A percentile compares a stretch with the other conserved stretches of the same genome.
phyloP scores from a whole-genome alignment of 208 protist species.

The Acanthamoeba lenticulata region DNA sequence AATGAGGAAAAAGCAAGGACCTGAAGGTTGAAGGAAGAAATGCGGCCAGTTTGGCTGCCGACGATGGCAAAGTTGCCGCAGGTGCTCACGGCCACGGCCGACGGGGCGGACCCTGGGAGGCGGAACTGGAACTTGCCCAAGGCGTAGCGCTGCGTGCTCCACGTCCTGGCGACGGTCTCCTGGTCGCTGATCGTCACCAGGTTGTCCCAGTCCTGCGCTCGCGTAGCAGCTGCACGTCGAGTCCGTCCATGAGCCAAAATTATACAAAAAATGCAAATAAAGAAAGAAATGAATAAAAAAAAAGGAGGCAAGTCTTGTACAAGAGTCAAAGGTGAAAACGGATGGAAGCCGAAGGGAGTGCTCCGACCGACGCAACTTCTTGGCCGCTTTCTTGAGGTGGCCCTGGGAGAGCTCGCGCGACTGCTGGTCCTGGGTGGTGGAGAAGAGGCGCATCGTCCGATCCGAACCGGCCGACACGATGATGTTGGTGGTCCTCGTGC shows the following conservation, averaged over 20 bases:
- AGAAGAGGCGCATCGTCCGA: constrained; percentile 67
- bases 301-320: background rate
- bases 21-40: constrained; percentile 77
- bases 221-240: background rate
- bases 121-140: background rate
- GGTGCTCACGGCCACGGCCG: constrained; percentile 8
- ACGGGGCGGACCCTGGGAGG: background rate
- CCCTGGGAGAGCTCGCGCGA: constrained; percentile 74
- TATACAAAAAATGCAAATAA: background rate
- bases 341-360: constrained; percentile 30
- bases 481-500: constrained; percentile 4
- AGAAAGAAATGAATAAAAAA: background rate
- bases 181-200: constrained; percentile 8
- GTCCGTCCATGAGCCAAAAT: too few species aligned
- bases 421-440: constrained; percentile 37
- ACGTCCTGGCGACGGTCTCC: constrained; percentile 1
- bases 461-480: constrained; percentile 42
- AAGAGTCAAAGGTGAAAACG: constrained; percentile 67
- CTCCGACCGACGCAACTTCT: constrained; percentile 9
- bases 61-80: constrained; percentile 78
- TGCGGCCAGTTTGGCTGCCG: constrained; percentile 32
- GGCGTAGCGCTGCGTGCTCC: constrained; percentile 42
- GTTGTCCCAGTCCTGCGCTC: constrained; percentile 73
- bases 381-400: constrained; percentile 68
- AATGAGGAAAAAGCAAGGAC: too few species aligned